phyloP scores from a whole-genome alignment of 768 basidiomycete species.

The Multifurca ochricompacta region DNA sequence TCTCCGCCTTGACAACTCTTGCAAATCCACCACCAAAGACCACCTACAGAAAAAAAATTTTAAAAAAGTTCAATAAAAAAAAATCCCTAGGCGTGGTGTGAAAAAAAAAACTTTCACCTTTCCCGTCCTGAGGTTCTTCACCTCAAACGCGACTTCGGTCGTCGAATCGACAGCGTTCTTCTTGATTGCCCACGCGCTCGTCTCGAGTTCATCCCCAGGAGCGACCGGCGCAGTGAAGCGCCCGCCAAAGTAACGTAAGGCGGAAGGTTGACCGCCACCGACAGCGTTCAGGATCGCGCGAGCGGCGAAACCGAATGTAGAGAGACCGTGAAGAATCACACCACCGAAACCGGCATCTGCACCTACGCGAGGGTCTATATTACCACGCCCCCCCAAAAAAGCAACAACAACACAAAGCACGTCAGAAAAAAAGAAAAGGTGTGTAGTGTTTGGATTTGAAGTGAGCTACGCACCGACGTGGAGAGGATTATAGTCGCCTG shows the following conservation, averaged over 20 bases:
- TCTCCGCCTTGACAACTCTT: slow-evolving; percentile 1
- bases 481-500: slow-evolving; percentile 45
- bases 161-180: slow-evolving; percentile 31
- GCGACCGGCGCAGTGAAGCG: slow-evolving; percentile 79
- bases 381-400: too few species aligned
- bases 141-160: slow-evolving; percentile 33
- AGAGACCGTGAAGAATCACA: slow-evolving; percentile 78
- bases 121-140: slow-evolving; percentile 32
- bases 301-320: slow-evolving; percentile 75
- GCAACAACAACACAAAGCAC: not conserved
- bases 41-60: not conserved
- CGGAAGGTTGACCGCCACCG: slow-evolving; percentile 50
- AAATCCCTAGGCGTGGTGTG: not conserved
- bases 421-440: not conserved
- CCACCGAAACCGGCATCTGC: slow-evolving; percentile 70
- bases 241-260: slow-evolving; percentile 60
- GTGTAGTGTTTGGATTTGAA: too few species aligned
- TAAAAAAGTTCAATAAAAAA: too few species aligned
- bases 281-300: slow-evolving; percentile 62
- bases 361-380: slow-evolving; percentile 65
- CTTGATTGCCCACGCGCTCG: slow-evolving; percentile 71
- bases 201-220: slow-evolving; percentile 77
- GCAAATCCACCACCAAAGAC: slow-evolving; percentile 15
- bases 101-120: slow-evolving; percentile 28
- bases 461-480: slow-evolving; percentile 34